Conservation (phyloP, 495 filamentous ascomycete genomes). For the Xylaria sp. region DNA sequence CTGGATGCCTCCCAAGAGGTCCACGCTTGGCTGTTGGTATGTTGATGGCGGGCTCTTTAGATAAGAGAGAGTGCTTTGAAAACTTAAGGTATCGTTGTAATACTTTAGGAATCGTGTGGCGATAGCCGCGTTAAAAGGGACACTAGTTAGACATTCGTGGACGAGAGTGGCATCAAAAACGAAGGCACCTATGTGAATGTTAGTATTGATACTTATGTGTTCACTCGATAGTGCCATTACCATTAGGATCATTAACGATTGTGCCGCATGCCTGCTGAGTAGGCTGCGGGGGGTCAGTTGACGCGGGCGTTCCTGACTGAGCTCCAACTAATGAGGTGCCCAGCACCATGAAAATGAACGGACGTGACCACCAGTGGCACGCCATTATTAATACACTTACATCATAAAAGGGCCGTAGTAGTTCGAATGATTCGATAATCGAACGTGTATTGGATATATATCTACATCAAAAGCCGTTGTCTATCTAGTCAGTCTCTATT, state of each 20-base stretch:
- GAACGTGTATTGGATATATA: background rate
- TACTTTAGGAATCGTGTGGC: conserved; percentile 60
- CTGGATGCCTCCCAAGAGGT: conserved; percentile 56
- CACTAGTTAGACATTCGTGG: conserved; percentile 60
- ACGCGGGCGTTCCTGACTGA: background rate
- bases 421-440: background rate
- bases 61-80: conserved; percentile 62
- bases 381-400: conserved; percentile 13
- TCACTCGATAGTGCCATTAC: background rate
- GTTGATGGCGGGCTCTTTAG: conserved; percentile 61
- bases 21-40: conserved; percentile 62
- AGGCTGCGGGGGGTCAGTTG: background rate
- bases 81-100: conserved; percentile 62
- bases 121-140: conserved; percentile 62
- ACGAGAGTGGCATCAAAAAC: conserved; percentile 50
- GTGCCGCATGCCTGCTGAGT: background rate
- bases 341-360: conserved; percentile 9
- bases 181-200: conserved; percentile 7
- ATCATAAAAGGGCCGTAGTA: background rate
- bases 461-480: background rate
- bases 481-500: background rate
- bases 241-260: conserved; percentile 1
- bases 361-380: conserved; percentile 5
- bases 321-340: conserved; percentile 5
- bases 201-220: background rate